phyloP scores from a whole-genome alignment of 2,329 filamentous ascomycete species.

The Colletotrichum sp. region DNA sequence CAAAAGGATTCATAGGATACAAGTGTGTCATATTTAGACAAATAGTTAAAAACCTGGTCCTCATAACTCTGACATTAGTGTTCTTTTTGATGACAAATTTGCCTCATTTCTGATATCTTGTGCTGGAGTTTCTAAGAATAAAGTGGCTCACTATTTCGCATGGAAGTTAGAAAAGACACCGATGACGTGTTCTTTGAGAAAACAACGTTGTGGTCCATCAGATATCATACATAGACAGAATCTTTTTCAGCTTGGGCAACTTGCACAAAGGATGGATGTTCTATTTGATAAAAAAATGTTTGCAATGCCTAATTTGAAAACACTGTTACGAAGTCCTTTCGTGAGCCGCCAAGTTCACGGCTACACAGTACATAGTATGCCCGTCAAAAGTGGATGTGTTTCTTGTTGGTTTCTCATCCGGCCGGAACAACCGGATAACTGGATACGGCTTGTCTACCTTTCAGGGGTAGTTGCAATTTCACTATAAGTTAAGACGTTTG shows the following conservation, averaged over 20 bases:
- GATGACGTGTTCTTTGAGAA: background rate
- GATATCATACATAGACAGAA: background rate
- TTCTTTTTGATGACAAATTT: background rate
- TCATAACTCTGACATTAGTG: fast-evolving
- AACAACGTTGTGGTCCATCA: background rate
- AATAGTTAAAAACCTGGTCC: fast-evolving
- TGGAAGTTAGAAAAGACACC: background rate
- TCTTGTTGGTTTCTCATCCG: fast-evolving
- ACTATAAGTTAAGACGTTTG: background rate
- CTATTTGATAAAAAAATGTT: background rate
- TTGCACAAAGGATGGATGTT: background rate
- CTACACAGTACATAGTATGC: background rate
- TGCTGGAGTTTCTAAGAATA: fast-evolving
- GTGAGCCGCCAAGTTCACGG: fast-evolving
- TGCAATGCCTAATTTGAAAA: background rate
- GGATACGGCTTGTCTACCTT: background rate
- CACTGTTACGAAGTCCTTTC: background rate
- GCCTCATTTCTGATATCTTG: background rate
- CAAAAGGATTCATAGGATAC: background rate
- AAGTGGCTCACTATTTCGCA: background rate
- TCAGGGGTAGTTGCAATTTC: background rate
- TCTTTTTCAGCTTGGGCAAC: fast-evolving
- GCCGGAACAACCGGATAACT: background rate
- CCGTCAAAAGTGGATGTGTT: background rate
- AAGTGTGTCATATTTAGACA: background rate